phyloP scores from a whole-genome alignment of 495 filamentous ascomycete genomes.

The Xylaria sp. region DNA sequence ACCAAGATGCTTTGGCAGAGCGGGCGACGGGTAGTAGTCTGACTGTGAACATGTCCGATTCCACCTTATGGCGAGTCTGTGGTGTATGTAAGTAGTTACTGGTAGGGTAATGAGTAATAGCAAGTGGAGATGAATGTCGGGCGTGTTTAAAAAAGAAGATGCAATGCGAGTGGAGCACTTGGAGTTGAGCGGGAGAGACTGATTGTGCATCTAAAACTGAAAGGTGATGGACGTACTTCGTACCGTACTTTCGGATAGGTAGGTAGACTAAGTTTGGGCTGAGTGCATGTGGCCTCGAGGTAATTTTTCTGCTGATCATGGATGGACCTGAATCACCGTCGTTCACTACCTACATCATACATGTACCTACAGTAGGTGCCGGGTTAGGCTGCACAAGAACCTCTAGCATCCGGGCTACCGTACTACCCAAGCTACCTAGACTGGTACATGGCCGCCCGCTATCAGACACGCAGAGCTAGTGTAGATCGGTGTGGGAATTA shows the following conservation, averaged over 20 bases:
- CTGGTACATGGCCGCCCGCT: too few species aligned
- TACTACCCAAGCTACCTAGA: neutral
- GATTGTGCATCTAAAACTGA: neutral
- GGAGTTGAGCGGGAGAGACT: neutral
- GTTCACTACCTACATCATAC: too few species aligned
- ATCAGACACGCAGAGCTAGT: neutral
- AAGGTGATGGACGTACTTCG: neutral
- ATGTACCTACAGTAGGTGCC: neutral
- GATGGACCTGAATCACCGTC: neutral
- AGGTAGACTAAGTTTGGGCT: constrained; percentile 5
- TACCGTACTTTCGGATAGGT: neutral
- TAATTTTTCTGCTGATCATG: neutral
- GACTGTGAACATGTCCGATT: constrained; percentile 5
- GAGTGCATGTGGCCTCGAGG: constrained; percentile 2
- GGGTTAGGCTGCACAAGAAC: neutral
- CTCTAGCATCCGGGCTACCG: neutral
- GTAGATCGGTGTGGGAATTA: neutral
- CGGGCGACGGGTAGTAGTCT: constrained; percentile 6
- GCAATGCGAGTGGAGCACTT: neutral
- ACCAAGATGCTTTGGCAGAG: neutral
- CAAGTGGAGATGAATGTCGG: neutral
- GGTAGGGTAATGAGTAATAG: constrained; percentile 5
- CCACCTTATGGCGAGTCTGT: constrained; percentile 5
- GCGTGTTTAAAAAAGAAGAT: neutral
- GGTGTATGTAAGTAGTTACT: constrained; percentile 6